Conservation (phyloP, 2,329 filamentous ascomycete genomes). For the Nothophoma quercina region DNA sequence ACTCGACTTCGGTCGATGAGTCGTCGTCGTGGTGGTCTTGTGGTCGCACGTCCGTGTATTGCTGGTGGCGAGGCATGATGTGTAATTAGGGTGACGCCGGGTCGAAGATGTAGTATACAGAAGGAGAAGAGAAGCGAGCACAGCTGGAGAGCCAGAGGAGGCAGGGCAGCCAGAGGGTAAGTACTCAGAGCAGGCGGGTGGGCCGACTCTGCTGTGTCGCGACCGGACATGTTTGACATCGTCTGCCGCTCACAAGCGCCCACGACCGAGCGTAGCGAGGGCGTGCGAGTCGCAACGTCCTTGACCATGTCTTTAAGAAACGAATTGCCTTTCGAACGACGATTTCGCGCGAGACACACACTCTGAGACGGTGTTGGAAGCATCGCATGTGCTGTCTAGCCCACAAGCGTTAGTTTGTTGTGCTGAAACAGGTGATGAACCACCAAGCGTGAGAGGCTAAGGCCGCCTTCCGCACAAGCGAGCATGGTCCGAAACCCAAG, state of each 20-base stretch:
- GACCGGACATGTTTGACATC: constrained; percentile 34
- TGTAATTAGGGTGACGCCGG: constrained; percentile 27
- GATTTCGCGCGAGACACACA: constrained; percentile 12
- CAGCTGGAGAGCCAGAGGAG: constrained; percentile 37
- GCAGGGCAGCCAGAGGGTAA: constrained; percentile 22
- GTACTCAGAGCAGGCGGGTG: constrained; percentile 23
- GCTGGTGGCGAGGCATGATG: constrained; percentile 42
- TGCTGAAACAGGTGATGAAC: constrained; percentile 42
- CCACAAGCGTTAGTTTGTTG: constrained; percentile 29
- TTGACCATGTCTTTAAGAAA: constrained; percentile 9
- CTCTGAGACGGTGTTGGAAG: constrained; percentile 26
- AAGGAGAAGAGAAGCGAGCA: constrained; percentile 35
- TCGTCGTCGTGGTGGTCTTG: constrained; percentile 39
- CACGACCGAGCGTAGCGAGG: constrained; percentile 18
- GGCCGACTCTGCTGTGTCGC: constrained; percentile 22
- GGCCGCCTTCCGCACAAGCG: constrained; percentile 27
- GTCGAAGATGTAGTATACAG: constrained; percentile 16
- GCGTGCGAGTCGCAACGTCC: too few relatives aligned
- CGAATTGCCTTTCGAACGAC: too few relatives aligned
- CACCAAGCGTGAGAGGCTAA: constrained; percentile 43
- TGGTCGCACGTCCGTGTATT: constrained; percentile 38
- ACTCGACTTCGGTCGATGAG: constrained; percentile 46
- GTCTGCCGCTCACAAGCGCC: constrained; percentile 17
- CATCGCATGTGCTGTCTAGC: constrained; percentile 25
- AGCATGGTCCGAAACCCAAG: constrained; percentile 34